Evolutionary conservation across 2,329 filamentous ascomycete genomes (phyloP).

Genomic region (Pestalotiopsis fici): DNA sequence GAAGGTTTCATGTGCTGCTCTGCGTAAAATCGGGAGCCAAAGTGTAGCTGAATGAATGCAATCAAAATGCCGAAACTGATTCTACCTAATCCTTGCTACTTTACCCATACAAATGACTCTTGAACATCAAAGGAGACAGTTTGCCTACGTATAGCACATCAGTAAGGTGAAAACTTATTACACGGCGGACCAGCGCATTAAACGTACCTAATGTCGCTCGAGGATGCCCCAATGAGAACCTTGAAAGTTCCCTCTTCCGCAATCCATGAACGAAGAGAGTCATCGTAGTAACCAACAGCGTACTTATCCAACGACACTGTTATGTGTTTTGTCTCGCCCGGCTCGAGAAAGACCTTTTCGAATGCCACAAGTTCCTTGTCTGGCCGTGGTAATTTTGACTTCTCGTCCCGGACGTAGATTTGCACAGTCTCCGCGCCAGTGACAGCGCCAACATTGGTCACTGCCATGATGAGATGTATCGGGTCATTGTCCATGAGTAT

Average conservation of each 20-base stretch:
- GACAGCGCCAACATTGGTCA: constrained; percentile 56
- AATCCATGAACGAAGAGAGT: constrained; percentile 59
- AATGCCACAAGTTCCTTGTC: constrained; percentile 74
- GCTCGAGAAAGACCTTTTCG: constrained; percentile 61
- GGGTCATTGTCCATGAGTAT: constrained; percentile 38
- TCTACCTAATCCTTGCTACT: too few species aligned
- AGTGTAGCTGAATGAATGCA: neutral
- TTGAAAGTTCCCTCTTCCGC: constrained; percentile 66
- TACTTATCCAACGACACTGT: constrained; percentile 48
- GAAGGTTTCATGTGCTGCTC: neutral
- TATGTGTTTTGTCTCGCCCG: constrained; percentile 55
- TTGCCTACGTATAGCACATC: constrained; percentile 35
- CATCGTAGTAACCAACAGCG: constrained; percentile 64
- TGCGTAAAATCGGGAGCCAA: neutral
- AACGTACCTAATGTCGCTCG: constrained; percentile 62
- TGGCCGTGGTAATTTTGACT: constrained; percentile 63
- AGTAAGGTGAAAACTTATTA: neutral
- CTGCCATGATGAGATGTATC: constrained; percentile 46
- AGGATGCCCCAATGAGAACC: constrained; percentile 62
- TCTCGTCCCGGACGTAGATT: constrained; percentile 65
- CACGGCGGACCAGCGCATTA: neutral
- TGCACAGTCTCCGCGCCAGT: constrained; percentile 67
- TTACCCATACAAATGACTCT: constrained; percentile 66
- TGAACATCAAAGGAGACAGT: constrained; percentile 57
- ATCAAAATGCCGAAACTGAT: neutral